These are phyloP conservation scores for Bipolaris oryzae DNA, from an alignment of 2,329 filamentous ascomycete species.

Conservation along the genomic window DNA sequence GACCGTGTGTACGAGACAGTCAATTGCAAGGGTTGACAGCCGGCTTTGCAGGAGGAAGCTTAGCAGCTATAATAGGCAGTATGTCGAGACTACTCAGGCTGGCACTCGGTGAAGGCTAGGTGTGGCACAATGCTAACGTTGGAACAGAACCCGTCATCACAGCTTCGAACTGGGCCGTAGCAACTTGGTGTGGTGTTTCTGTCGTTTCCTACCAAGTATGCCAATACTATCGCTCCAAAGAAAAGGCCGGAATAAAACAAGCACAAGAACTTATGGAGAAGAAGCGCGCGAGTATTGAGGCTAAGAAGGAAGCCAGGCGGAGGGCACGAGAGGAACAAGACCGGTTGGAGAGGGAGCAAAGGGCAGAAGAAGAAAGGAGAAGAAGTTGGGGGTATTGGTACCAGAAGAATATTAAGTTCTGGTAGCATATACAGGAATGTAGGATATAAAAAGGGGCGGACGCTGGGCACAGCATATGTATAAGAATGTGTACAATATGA, in stretches of 20 bases:
- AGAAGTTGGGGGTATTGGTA: constrained; percentile 47
- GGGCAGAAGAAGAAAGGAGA: constrained; percentile 43
- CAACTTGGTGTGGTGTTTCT: constrained; percentile 72
- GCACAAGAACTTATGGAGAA: constrained; percentile 81
- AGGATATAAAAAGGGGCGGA: not conserved
- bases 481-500: constrained; percentile 17
- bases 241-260: constrained; percentile 82
- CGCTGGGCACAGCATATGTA: constrained; percentile 29
- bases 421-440: constrained; percentile 21
- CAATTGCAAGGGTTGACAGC: constrained; percentile 81
- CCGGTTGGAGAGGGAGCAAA: constrained; percentile 31
- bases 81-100: constrained; percentile 31
- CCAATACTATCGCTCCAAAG: constrained; percentile 72
- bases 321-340: constrained; percentile 53
- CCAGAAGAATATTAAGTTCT: constrained; percentile 46
- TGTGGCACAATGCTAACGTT: constrained; percentile 13
- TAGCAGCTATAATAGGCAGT: constrained; percentile 79
- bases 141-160: constrained; percentile 64
- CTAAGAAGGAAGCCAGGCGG: constrained; percentile 53
- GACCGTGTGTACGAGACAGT: constrained; percentile 83
- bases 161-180: constrained; percentile 85
- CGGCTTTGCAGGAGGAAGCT: constrained; percentile 75
- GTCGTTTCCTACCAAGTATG: constrained; percentile 83
- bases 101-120: not conserved
- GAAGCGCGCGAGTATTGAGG: constrained; percentile 62